Evolutionary conservation across 73 alveolate species (phyloP).

Genomic region (Blepharisma japonicum): DNA sequence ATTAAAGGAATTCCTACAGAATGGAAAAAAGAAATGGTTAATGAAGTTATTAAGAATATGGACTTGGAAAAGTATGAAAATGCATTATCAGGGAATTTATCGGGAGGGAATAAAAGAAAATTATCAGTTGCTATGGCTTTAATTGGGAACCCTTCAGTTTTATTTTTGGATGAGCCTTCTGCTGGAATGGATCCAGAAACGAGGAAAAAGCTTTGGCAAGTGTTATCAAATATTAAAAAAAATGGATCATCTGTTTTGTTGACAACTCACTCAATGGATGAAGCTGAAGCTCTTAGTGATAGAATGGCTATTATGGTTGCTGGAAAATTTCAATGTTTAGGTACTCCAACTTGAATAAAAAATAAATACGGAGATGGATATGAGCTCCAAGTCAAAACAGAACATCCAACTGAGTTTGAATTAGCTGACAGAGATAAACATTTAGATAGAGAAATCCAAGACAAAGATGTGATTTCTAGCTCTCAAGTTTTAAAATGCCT

Average conservation of each 20-base stretch:
- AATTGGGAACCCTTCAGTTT: conserved; percentile 99
- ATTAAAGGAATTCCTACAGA: conserved; percentile 87
- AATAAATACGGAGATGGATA: conserved; percentile 85
- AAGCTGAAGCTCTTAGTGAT: conserved; percentile 94
- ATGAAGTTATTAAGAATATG: conserved; percentile 80
- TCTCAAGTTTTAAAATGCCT: too few relatives aligned
- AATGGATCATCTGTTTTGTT: conserved; percentile 83
- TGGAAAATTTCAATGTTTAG: conserved; percentile 68
- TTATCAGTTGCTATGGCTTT: conserved; percentile 98
- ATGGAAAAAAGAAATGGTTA: conserved; percentile 57
- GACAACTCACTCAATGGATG: conserved; percentile 97
- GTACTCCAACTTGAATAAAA: conserved; percentile 73
- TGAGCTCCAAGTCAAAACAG: conserved; percentile 70
- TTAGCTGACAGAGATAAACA: too few relatives aligned
- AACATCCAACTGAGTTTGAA: conserved; percentile 33
- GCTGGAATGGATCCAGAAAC: conserved; percentile 99
- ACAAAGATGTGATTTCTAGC: too few relatives aligned
- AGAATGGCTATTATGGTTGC: conserved; percentile 73
- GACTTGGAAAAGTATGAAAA: conserved; percentile 74
- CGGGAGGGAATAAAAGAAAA: conserved; percentile 98
- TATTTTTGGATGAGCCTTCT: conserved; percentile 97
- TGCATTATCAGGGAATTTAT: conserved; percentile 78
- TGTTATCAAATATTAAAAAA: conserved; percentile 82
- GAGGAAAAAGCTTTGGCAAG: conserved; percentile 96
- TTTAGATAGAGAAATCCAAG: too few relatives aligned